Percentiles rank a stretch among this genome's conserved stretches.
Evolutionary conservation across 106 monocot genomes (phyloP).

Genomic region (Ottelia alismoides): DNA sequence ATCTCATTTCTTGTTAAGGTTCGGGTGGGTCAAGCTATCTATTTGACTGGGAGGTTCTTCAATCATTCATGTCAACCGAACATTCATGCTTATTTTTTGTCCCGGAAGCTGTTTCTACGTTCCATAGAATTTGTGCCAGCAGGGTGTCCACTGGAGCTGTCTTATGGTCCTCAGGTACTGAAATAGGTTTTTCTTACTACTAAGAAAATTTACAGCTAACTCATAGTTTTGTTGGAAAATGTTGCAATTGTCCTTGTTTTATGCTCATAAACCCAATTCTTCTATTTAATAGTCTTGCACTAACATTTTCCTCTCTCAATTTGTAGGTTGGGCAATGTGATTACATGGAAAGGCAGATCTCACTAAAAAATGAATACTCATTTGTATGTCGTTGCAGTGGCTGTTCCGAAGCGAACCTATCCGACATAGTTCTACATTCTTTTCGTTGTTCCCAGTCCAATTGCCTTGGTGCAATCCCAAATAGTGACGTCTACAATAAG

Average conservation of each 20-base stretch:
- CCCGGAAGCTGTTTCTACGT: constrained; percentile 61
- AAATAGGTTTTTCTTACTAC: background rate
- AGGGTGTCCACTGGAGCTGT: constrained; percentile 67
- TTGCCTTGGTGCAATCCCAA: constrained; percentile 59
- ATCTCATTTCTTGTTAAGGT: constrained; percentile 23
- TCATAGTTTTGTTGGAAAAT: background rate
- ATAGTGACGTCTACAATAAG: constrained; percentile 10
- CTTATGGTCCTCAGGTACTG: constrained; percentile 89
- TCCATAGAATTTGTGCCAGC: constrained; percentile 62
- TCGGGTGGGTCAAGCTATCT: constrained; percentile 83
- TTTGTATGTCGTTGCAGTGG: constrained; percentile 69
- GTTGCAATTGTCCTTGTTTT: background rate
- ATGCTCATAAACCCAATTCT: background rate
- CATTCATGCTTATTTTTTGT: constrained; percentile 84
- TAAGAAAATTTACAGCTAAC: background rate
- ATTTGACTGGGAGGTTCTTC: constrained; percentile 75
- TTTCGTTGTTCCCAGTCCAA: constrained; percentile 37
- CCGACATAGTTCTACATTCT: constrained; percentile 75
- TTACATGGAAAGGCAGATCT: constrained; percentile 40
- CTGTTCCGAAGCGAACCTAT: constrained; percentile 57
- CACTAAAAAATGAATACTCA: constrained; percentile 59
- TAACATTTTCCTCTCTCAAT: background rate
- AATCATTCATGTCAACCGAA: constrained; percentile 97
- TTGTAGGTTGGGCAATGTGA: constrained; percentile 58
- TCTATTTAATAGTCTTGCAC: background rate